These are phyloP conservation scores for Arachis hypogaea DNA, from an alignment of 306 rosid genomes.

Conservation along the genomic window DNA sequence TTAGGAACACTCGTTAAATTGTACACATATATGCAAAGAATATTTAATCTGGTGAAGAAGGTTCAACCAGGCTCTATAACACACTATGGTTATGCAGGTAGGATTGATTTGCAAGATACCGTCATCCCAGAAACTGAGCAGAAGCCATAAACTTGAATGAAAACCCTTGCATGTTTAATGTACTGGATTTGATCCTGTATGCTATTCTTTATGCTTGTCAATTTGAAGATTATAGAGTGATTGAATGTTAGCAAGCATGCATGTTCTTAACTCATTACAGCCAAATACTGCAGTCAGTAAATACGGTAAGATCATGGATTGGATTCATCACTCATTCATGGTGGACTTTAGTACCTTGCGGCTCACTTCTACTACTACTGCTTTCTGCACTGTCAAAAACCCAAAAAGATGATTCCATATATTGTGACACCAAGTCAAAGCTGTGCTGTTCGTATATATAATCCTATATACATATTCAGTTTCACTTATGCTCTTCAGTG, in stretches of 20 bases:
- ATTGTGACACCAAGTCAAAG: constrained; percentile 4
- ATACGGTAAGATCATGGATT: not conserved
- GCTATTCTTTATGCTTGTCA: constrained; percentile 42
- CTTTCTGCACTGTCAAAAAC: constrained; percentile 21
- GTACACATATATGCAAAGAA: not conserved
- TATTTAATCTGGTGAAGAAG: not conserved
- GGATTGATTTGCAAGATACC: constrained; percentile 81
- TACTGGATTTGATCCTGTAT: constrained; percentile 36
- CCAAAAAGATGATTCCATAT: constrained; percentile 17
- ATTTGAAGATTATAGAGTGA: constrained; percentile 42
- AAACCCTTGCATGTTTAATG: constrained; percentile 31
- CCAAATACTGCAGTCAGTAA: constrained; percentile 32
- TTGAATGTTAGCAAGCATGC: constrained; percentile 37
- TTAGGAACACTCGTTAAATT: not conserved
- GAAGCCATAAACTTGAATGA: constrained; percentile 58
- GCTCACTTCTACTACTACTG: constrained; percentile 21
- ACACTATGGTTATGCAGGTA: constrained; percentile 53
- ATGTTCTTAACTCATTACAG: constrained; percentile 31
- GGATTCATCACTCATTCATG: constrained; percentile 31
- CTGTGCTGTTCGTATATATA: constrained; percentile 33
- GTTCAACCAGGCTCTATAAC: constrained; percentile 25
- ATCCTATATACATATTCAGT: constrained; percentile 1
- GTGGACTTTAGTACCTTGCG: constrained; percentile 12
- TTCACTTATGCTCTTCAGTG: constrained; percentile 30
- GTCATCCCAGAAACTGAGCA: constrained; percentile 74